phyloP scores from a whole-genome alignment of 805 yeast genomes.

The Sugiyamaella marilandica region DNA sequence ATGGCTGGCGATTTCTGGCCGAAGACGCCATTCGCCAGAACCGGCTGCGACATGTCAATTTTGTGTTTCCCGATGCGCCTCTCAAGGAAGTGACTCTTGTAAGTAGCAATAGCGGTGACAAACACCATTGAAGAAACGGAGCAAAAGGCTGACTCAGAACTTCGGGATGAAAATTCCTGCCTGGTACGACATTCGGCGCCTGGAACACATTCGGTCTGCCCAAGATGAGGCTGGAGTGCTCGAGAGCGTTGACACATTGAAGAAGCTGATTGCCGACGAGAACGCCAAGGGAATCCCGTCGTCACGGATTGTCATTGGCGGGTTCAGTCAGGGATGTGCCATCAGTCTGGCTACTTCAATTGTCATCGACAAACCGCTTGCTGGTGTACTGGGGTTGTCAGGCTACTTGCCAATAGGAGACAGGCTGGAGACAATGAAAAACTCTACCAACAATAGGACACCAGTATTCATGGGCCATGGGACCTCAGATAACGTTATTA shows the following conservation, averaged over 20 bases:
- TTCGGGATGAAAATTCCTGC: conserved; percentile 67
- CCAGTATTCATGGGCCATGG: conserved; percentile 92
- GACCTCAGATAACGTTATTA: conserved; percentile 62
- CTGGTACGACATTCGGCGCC: conserved; percentile 75
- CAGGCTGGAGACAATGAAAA: conserved; percentile 13
- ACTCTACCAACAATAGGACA: conserved; percentile 50
- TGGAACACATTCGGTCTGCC: conserved; percentile 27
- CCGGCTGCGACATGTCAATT: conserved; percentile 54
- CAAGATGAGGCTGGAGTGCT: conserved; percentile 38
- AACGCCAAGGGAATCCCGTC: conserved; percentile 36
- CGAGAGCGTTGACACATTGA: conserved; percentile 28
- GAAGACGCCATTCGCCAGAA: conserved; percentile 44
- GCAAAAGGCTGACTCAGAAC: conserved; percentile 32
- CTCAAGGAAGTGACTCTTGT: conserved; percentile 55
- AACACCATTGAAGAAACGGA: too few relatives aligned
- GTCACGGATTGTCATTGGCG: conserved; percentile 75
- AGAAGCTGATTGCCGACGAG: conserved; percentile 28
- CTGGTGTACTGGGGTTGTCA: conserved; percentile 71
- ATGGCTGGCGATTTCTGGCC: conserved; percentile 84
- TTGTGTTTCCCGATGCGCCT: conserved; percentile 92
- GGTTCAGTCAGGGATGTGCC: conserved; percentile 94
- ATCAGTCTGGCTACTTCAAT: conserved; percentile 44
- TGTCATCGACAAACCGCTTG: conserved; percentile 48
- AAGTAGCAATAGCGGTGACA: conserved; percentile 8
- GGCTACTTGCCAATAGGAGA: conserved; percentile 54